Base-by-base conservation (phyloP, 2,329 filamentous ascomycete species). In the Pseudogymnoascus sp. region DNA sequence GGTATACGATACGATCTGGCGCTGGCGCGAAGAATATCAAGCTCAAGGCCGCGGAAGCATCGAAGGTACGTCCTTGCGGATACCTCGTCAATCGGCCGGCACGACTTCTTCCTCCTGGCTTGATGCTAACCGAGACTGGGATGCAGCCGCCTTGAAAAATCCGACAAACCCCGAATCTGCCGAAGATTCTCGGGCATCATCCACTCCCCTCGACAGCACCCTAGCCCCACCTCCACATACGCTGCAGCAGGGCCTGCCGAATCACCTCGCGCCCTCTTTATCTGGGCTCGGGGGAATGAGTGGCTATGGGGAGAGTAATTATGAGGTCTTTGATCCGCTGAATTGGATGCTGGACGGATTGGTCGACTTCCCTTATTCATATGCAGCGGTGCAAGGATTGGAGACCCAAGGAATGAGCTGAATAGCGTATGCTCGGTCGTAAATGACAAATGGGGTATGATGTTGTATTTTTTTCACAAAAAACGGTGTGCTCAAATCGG, bases 321-420 rank as follows among this genome's bases (percentile, higher is more conserved):
- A 92, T 75, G 90, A 96, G 74, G 91, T 96, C 67, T 96, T 96
- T 72, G 92, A 96, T 76, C 91, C 93, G 0, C 82, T 96, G 71
- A 91, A 93, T 75, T 97, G 93, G 93, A 92, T 96, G 80, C 79
- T 97, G 66, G 93, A 97, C 74, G 90, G 90, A 13, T 80, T 93
- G 36, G 81, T 95, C 66, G 90, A 93, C 73, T 89, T 93, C 73
- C 90, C 90, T 68, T 92, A 88, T 72, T 82, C 80, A 10, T 88
- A 84, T 70, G 79, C 82, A 39, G 84, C 88, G 66, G 73, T 80
- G 64, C 77, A 79, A 34, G 79, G 79, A 3, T 71, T 81, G 64
- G 80, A 81, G 67, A 67, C 75, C 16, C 72, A 70, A 64, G 69
- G 69, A 4, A 66, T 73, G 64, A 65, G 41, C 19, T 45, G 41